Conservation (phyloP, 2,329 filamentous ascomycete species). For the Botrytis paeoniae region DNA sequence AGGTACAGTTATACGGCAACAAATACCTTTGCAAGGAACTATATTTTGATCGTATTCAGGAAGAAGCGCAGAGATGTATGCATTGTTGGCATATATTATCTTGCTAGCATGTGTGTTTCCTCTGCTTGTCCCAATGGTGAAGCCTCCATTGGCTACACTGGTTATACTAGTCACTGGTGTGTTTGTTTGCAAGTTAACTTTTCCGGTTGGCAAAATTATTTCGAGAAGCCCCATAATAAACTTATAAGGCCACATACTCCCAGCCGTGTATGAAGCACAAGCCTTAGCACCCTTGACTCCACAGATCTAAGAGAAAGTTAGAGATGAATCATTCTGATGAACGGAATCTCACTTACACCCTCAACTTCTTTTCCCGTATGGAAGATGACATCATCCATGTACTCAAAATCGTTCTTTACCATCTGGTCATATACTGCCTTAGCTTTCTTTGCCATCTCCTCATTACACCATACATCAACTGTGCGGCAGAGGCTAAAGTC, state of each 20-base stretch:
- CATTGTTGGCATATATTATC: conserved; percentile 65
- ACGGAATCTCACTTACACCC: not conserved
- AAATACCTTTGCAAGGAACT: conserved; percentile 53
- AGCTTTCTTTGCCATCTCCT: not conserved
- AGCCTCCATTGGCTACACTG: conserved; percentile 34
- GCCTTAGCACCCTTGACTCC: conserved; percentile 31
- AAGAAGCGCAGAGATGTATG: conserved; percentile 60
- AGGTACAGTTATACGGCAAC: conserved; percentile 40
- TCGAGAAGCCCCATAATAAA: conserved; percentile 52
- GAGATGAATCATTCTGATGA: not conserved
- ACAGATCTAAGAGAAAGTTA: conserved; percentile 20
- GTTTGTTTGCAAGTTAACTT: conserved; percentile 51
- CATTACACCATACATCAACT: conserved; percentile 17
- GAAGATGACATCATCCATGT: conserved; percentile 19
- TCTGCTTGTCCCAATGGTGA: conserved; percentile 51
- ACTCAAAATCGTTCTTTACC: conserved; percentile 7
- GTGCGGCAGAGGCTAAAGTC: conserved; percentile 41
- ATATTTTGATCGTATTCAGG: conserved; percentile 52
- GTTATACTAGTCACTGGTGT: conserved; percentile 43
- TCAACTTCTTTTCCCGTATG: conserved; percentile 10
- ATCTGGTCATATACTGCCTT: conserved; percentile 16
- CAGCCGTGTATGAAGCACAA: conserved; percentile 28
- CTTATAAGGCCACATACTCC: conserved; percentile 56
- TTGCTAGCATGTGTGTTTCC: conserved; percentile 52
- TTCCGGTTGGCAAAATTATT: conserved; percentile 43